A percentile compares a stretch with the other conserved stretches of the same genome.
Evolutionary conservation across 2,329 filamentous ascomycete genomes (phyloP).

Genomic region (Nemania sp.): DNA sequence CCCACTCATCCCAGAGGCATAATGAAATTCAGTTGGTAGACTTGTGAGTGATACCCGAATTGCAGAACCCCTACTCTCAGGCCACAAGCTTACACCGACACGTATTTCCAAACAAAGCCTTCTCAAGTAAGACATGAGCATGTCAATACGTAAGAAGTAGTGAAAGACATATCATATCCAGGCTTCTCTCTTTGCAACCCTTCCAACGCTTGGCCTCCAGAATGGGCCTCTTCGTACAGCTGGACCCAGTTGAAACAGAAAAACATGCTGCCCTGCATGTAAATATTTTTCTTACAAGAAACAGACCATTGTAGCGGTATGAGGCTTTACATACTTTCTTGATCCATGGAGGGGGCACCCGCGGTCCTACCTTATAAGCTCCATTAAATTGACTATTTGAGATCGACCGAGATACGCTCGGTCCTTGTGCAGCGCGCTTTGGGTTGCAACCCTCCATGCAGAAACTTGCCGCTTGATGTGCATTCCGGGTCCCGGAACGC

Average conservation of each 20-base stretch:
- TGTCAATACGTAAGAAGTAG: constrained; percentile 10
- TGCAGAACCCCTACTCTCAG: background rate
- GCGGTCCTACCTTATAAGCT: constrained; percentile 26
- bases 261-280: constrained; percentile 30
- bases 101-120: constrained; percentile 16
- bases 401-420: constrained; percentile 27
- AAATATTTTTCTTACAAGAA: constrained; percentile 32
- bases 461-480: constrained; percentile 19
- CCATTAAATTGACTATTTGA: constrained; percentile 7
- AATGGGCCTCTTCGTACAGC: constrained; percentile 39
- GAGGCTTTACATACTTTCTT: constrained; percentile 25
- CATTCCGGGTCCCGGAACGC: constrained; percentile 16
- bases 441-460: constrained; percentile 26
- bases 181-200: constrained; percentile 25
- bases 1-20: constrained; percentile 15
- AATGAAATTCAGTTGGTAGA: constrained; percentile 4
- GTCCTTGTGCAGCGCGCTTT: constrained; percentile 20
- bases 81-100: constrained; percentile 22
- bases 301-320: constrained; percentile 13
- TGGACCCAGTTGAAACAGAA: constrained; percentile 23
- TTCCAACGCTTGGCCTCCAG: constrained; percentile 40
- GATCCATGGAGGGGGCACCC: constrained; percentile 24
- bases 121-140: constrained; percentile 10
- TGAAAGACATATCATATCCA: constrained; percentile 15
- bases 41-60: constrained; percentile 10